Evolutionary conservation across 148 eudicot species (phyloP), one percentile per base, ranked within the genome.

Genomic region (Euryodendron excelsum): DNA sequence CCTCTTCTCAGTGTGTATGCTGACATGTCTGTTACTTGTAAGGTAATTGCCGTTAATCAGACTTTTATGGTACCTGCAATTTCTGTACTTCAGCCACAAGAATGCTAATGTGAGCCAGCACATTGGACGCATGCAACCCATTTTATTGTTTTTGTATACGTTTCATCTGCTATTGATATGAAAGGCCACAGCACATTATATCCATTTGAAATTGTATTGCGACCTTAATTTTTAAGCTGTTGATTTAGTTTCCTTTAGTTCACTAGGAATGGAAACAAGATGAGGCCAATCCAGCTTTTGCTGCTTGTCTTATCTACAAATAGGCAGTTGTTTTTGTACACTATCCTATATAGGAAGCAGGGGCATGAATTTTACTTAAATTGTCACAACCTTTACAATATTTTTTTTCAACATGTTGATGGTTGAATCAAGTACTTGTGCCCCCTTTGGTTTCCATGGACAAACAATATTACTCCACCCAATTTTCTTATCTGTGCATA

Each of bases 1-100:
- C 81, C 89, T 62, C 97, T 96, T 85, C 91, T 96, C 85, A 96
- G 99, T 87, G 99, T 96, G 21, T 96, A 96, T 79, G 99, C 99
- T 73, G 99, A 96, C 88, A 96, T 96, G 99, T 96, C 99, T 11
- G 87, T 88, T 55, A 86, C 99, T 74, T 96, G 99, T 85, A 96
- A 96, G 99, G 99, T 93, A 88, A 81, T 73, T 15, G 33, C 36
- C 69, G 45, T 28, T 44, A 69, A 13, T 7, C 36, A 73, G 63
- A 21, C 21, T 48, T 18, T 36, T 27, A 12, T 14, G 15, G 45
- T 37, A 50, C 48, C 68, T 37, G 37, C 45, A 8, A 12, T 56
- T 45, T 23, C 5, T 21, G 36, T 12, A n/a, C 8, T 78, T 69
- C 23, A 4, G 58, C 70, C 30, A 27, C 12, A 28, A 28, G 52